phyloP scores from a whole-genome alignment of 225 moss, liverwort and hornwort species.

The Asterella californica region DNA sequence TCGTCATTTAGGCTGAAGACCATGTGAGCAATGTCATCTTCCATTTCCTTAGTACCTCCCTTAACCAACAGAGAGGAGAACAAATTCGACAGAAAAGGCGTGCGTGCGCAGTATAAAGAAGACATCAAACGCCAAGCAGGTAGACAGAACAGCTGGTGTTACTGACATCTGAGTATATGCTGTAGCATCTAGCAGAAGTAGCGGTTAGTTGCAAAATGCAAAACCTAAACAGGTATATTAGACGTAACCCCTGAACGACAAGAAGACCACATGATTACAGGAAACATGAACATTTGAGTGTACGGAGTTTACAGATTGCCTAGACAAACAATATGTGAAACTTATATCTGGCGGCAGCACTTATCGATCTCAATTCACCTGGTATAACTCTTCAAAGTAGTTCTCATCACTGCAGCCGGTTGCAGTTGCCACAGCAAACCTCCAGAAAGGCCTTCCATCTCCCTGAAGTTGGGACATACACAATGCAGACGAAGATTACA shows the following conservation, averaged over 20 bases:
- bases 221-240: neutral
- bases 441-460: slow-evolving; percentile 94
- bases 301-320: too few species aligned
- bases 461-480: slow-evolving; percentile 48
- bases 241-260: neutral
- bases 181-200: too few species aligned
- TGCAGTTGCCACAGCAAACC: slow-evolving; percentile 81
- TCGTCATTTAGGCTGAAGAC: neutral
- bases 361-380: slow-evolving; percentile 36
- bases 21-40: neutral
- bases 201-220: neutral
- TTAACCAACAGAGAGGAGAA: neutral
- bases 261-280: too few species aligned
- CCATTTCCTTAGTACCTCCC: neutral
- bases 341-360: neutral
- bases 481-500: slow-evolving; percentile 1
- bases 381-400: slow-evolving; percentile 92
- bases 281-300: too few species aligned
- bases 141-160: neutral
- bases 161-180: too few species aligned
- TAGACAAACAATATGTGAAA: neutral
- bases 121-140: neutral
- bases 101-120: too few species aligned
- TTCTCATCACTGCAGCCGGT: slow-evolving; percentile 73
- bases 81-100: too few species aligned